Conservation (phyloP, 495 filamentous ascomycete genomes). For the Amorphotheca resinae region DNA sequence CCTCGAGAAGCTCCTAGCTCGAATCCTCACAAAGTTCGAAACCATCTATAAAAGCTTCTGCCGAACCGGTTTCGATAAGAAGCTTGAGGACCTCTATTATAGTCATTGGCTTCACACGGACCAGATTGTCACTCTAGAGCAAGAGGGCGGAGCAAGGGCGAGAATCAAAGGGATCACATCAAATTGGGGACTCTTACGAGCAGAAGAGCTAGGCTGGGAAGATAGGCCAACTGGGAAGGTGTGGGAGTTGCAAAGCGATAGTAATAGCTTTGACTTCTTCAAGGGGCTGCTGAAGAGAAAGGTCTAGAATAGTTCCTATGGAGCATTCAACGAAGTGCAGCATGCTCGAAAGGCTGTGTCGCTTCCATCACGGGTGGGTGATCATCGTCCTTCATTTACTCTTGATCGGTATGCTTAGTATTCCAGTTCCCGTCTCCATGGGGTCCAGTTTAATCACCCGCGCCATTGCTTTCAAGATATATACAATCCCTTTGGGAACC, state of each 20-base stretch:
- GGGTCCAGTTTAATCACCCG: no score
- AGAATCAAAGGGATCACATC: conserved; percentile 80
- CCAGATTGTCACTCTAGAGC: conserved; percentile 82
- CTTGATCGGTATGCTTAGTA: no score
- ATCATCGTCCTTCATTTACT: no score
- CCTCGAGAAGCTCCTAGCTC: conserved; percentile 72
- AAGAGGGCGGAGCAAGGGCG: conserved; percentile 63
- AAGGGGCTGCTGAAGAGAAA: conserved; percentile 77
- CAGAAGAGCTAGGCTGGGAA: conserved; percentile 64
- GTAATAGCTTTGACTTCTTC: conserved; percentile 98
- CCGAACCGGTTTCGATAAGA: conserved; percentile 53
- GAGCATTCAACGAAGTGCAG: no score
- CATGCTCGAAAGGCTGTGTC: no score
- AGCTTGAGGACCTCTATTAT: conserved; percentile 73
- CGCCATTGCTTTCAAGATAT: not conserved
- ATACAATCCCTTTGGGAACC: no score
- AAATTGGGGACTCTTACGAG: conserved; percentile 76
- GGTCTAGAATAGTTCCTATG: no score
- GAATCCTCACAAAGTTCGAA: conserved; percentile 71
- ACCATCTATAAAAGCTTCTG: conserved; percentile 63
- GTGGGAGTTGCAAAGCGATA: conserved; percentile 84
- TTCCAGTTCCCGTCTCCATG: no score
- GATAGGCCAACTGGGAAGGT: conserved; percentile 63
- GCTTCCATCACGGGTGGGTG: no score
- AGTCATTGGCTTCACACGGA: conserved; percentile 78